Conservation (phyloP, 192 early-diverging fungal species). For the Hyaloraphidium curvatum region DNA sequence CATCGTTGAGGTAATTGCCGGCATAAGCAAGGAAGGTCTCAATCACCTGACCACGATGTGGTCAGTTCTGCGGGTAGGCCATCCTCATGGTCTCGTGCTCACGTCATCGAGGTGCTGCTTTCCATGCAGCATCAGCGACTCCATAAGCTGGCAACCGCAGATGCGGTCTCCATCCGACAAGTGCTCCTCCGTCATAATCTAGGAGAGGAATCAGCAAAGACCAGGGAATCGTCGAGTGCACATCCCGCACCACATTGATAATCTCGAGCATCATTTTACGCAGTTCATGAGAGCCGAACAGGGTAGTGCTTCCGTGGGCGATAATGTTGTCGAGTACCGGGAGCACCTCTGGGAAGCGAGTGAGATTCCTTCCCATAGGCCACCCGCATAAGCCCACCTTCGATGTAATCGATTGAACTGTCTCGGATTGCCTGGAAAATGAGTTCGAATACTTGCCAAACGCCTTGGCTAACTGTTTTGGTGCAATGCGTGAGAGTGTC, state of each 20-base stretch:
- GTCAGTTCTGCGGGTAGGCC: too few species aligned
- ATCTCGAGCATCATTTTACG: conserved; percentile 66
- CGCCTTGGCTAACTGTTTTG: conserved; percentile 60
- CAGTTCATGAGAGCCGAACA: conserved; percentile 36
- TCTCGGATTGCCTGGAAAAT: conserved; percentile 62
- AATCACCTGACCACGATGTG: too few species aligned
- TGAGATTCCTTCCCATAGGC: neutral
- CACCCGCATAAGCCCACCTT: conserved; percentile 18
- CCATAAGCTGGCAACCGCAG: conserved; percentile 64
- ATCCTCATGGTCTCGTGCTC: too few species aligned
- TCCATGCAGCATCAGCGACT: conserved; percentile 70
- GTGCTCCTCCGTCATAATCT: conserved; percentile 51
- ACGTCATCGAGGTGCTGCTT: too few species aligned
- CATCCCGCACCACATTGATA: conserved; percentile 39
- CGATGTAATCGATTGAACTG: conserved; percentile 68
- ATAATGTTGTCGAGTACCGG: conserved; percentile 85
- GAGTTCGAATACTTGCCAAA: conserved; percentile 65
- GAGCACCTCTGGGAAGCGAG: conserved; percentile 41
- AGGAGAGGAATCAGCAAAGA: neutral
- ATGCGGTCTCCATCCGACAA: conserved; percentile 60
- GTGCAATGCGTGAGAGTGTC: conserved; percentile 71
- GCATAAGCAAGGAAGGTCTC: conserved; percentile 52
- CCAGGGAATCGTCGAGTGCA: conserved; percentile 1
- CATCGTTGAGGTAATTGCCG: conserved; percentile 36
- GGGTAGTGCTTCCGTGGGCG: conserved; percentile 67